Percentiles rank a stretch among this genome's conserved stretches.
These are phyloP conservation scores for Globisporangium splendens DNA, from an alignment of 352 stramenopile genomes.

Conservation along the genomic window DNA sequence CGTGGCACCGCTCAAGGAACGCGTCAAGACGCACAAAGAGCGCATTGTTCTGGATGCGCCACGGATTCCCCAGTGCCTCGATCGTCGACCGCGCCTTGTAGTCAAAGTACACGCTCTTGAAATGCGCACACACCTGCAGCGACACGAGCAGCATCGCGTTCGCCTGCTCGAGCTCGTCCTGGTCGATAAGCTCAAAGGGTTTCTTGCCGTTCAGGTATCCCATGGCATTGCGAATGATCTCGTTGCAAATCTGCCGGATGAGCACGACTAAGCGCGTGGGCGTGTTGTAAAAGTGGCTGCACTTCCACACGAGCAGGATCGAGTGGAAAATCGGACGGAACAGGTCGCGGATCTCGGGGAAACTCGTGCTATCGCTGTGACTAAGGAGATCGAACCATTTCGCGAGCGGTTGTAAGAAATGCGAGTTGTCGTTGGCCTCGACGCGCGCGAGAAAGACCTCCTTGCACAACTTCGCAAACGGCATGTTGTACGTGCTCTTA, in stretches of 20 bases:
- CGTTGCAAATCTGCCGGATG: slow-evolving; percentile 87
- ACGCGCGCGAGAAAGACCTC: slow-evolving; percentile 85
- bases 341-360: slow-evolving; percentile 56
- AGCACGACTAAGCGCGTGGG: slow-evolving; percentile 84
- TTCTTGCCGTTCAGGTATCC: slow-evolving; percentile 66
- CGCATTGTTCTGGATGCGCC: slow-evolving; percentile 90
- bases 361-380: slow-evolving; percentile 29
- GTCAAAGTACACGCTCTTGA: slow-evolving; percentile 92
- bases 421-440: slow-evolving; percentile 86
- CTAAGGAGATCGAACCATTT: slow-evolving; percentile 45
- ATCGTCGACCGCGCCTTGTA: slow-evolving; percentile 86
- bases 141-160: slow-evolving; percentile 69
- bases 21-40: slow-evolving; percentile 88
- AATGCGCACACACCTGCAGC: slow-evolving; percentile 82
- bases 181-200: slow-evolving; percentile 81
- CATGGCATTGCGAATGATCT: slow-evolving; percentile 79
- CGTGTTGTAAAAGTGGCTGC: slow-evolving; percentile 89
- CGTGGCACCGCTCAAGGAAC: slow-evolving; percentile 91
- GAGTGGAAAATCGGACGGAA: slow-evolving; percentile 88
- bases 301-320: slow-evolving; percentile 90
- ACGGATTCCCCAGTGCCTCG: slow-evolving; percentile 84
- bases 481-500: slow-evolving; percentile 90
- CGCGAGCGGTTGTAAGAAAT: slow-evolving; percentile 78
- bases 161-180: slow-evolving; percentile 64
- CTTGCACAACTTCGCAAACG: slow-evolving; percentile 92